Evolutionary conservation across 106 monocot species (phyloP).

Genomic region (Dendrobium officinale): DNA sequence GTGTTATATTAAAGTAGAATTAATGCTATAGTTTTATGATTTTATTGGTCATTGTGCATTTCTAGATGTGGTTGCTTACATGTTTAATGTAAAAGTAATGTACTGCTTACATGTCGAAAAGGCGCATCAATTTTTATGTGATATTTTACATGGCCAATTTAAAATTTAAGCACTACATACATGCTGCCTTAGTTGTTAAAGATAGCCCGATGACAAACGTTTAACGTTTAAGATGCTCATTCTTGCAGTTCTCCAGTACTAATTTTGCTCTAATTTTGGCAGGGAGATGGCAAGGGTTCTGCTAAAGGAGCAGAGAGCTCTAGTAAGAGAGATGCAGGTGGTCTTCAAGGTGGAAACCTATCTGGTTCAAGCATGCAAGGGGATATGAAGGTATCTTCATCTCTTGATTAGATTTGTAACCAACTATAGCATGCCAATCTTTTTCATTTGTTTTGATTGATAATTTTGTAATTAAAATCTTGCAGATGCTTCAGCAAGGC

Average conservation of each 20-base stretch:
- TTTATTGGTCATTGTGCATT: not conserved
- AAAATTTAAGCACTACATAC: too few relatives aligned
- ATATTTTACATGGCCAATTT: too few relatives aligned
- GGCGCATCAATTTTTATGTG: too few relatives aligned
- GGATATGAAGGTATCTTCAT: slow-evolving; percentile 19
- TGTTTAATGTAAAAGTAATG: too few relatives aligned
- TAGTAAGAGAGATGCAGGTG: slow-evolving; percentile 21
- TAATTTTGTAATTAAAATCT: not conserved
- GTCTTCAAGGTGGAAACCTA: slow-evolving; percentile 25
- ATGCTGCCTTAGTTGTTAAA: not conserved
- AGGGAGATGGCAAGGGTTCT: slow-evolving; percentile 47
- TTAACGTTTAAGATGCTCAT: not conserved
- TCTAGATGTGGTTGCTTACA: not conserved
- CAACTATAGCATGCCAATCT: not conserved
- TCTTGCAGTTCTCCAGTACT: not conserved
- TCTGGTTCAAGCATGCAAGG: slow-evolving; percentile 31
- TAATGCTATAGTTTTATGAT: not conserved
- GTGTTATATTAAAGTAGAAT: too few relatives aligned
- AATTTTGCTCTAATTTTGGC: not conserved
- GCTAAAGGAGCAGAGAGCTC: slow-evolving; percentile 24
- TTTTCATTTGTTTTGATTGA: slow-evolving; percentile 1
- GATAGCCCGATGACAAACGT: not conserved
- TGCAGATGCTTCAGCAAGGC: slow-evolving; percentile 33
- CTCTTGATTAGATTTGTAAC: not conserved
- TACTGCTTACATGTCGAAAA: too few relatives aligned